These are phyloP conservation scores for Coemansia sp. DNA, from an alignment of 192 early-diverging fungal species.

Conservation along the genomic window DNA sequence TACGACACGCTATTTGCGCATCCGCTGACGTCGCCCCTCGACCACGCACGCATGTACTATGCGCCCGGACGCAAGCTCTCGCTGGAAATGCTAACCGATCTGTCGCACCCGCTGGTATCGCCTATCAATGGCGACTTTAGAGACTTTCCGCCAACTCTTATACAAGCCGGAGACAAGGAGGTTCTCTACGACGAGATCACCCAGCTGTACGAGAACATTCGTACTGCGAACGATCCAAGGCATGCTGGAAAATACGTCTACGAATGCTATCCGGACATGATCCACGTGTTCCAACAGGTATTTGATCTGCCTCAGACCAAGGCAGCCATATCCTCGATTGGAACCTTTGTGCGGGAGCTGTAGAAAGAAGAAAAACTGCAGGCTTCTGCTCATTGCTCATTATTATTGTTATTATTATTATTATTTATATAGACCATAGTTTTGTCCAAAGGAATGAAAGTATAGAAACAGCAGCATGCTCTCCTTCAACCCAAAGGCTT, in stretches of 20 bases:
- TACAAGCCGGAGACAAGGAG: constrained; percentile 47
- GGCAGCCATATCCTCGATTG: constrained; percentile 25
- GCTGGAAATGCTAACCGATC: constrained; percentile 21
- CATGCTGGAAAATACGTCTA: constrained; percentile 16
- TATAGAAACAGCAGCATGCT: background rate
- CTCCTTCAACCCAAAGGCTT: constrained; percentile 36
- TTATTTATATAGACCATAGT: background rate
- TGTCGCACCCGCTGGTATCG: constrained; percentile 45
- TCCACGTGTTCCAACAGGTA: constrained; percentile 52
- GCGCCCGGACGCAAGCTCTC: constrained; percentile 34
- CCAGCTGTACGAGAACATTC: constrained; percentile 36
- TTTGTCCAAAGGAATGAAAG: background rate
- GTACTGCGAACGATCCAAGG: constrained; percentile 20
- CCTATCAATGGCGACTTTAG: constrained; percentile 41
- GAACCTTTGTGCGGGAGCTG: constrained; percentile 30
- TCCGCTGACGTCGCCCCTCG: constrained; percentile 24
- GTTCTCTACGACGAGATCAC: constrained; percentile 36
- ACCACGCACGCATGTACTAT: constrained; percentile 31
- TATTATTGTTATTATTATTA: background rate
- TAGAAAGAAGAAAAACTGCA: background rate
- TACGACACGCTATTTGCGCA: constrained; percentile 31
- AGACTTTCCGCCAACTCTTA: constrained; percentile 39
- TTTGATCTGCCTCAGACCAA: constrained; percentile 18
- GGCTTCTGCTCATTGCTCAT: no score
- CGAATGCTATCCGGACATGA: constrained; percentile 47